Conservation (phyloP, 2,329 filamentous ascomycete genomes). For the Echinosphaeria canescens region DNA sequence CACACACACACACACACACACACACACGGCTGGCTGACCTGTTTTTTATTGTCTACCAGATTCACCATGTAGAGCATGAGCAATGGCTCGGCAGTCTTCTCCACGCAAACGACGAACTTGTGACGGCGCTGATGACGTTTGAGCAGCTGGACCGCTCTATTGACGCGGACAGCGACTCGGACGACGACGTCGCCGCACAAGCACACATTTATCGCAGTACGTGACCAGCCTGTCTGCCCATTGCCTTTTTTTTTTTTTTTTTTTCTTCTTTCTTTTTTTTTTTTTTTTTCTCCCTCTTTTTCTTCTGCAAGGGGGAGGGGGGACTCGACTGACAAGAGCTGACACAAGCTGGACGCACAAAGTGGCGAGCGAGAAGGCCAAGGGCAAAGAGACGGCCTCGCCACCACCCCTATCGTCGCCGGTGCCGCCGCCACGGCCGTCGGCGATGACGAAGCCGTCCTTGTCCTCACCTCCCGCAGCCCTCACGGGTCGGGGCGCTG, state of each 20-base stretch:
- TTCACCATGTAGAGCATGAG: constrained; percentile 77
- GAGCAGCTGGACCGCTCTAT: constrained; percentile 82
- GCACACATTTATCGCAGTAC: constrained; percentile 41
- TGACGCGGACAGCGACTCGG: constrained; percentile 51
- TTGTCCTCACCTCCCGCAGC: constrained; percentile 17
- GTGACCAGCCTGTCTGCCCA: constrained; percentile 7
- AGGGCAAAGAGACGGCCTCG: constrained; percentile 24
- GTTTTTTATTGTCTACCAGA: too few relatives aligned
- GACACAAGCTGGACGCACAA: constrained; percentile 6
- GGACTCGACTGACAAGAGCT: not conserved
- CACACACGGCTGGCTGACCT: too few relatives aligned
- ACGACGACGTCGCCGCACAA: constrained; percentile 45
- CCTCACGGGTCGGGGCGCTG: constrained; percentile 12
- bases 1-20: too few relatives aligned
- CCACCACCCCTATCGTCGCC: constrained; percentile 15
- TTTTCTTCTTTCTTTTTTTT: constrained; percentile 1
- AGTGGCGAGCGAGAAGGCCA: constrained; percentile 31
- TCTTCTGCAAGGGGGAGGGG: too few relatives aligned
- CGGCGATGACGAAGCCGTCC: constrained; percentile 23
- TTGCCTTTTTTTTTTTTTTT: too few relatives aligned
- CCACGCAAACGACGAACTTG: constrained; percentile 90
- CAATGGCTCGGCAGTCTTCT: constrained; percentile 82
- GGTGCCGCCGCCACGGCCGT: constrained; percentile 13
- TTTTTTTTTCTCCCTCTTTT: constrained; percentile 4
- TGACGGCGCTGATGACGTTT: constrained; percentile 80